Conservation (phyloP, 768 basidiomycete species). For the Macrolepiota fuliginosa region DNA sequence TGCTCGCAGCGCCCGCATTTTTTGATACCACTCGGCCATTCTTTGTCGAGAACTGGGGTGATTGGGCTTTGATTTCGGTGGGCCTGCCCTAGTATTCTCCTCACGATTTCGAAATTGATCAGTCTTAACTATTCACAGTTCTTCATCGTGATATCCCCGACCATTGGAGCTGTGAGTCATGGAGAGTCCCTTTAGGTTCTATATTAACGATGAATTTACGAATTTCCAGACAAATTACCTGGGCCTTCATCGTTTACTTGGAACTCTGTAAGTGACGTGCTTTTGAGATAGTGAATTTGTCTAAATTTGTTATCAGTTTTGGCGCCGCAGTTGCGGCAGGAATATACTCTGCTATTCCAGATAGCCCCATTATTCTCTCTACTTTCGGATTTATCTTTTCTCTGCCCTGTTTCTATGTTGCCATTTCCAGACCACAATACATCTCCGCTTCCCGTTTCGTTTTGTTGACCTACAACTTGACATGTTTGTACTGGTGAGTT, state of each 20-base stretch:
- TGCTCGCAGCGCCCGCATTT: constrained; percentile 88
- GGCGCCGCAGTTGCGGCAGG: constrained; percentile 77
- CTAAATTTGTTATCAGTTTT: constrained; percentile 42
- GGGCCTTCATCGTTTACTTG: constrained; percentile 77
- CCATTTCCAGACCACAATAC: constrained; percentile 75
- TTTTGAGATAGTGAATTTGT: background rate
- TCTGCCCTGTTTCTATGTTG: constrained; percentile 91
- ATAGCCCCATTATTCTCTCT: constrained; percentile 70
- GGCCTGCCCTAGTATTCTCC: constrained; percentile 20
- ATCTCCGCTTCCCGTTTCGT: constrained; percentile 78
- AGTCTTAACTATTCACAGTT: constrained; percentile 41
- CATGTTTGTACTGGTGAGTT: constrained; percentile 65
- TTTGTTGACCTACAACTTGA: constrained; percentile 86
- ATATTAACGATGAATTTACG: constrained; percentile 13
- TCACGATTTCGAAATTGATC: background rate
- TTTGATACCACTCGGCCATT: constrained; percentile 71
- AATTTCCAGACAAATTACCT: constrained; percentile 76
- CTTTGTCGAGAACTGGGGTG: constrained; percentile 83
- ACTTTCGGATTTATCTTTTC: constrained; percentile 88
- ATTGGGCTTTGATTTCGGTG: constrained; percentile 96
- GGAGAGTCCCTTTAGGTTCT: background rate
- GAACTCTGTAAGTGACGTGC: constrained; percentile 67
- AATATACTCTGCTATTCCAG: constrained; percentile 73
- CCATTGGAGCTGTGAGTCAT: constrained; percentile 71
- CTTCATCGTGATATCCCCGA: constrained; percentile 89